Evolutionary conservation across 345 rosid genomes (phyloP), one percentile per base, ranked within the genome.

Genomic region (Eucalyptus pauciflora): DNA sequence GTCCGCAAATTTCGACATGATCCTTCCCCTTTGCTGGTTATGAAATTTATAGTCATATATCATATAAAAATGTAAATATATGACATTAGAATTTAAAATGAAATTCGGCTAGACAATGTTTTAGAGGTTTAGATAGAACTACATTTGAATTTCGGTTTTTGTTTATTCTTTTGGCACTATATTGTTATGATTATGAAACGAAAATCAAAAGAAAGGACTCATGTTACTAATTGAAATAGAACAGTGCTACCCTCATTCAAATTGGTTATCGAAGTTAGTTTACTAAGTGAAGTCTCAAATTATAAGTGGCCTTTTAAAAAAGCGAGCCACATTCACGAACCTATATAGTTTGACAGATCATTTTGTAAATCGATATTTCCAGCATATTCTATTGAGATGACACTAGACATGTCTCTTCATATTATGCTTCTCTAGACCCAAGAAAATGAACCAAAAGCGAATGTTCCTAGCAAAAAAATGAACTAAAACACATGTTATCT

Each of bases 1-100:
- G 88, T 96, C 97, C 12, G 98, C 93, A 12, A 94, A 93, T 88
- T 94, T 96, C 89, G 89, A 85, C 91, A 97, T 92, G 46, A 96
- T 92, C 91, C 87, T 93, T 87, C 92, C 95, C 52, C 99, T 95
- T 54, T 91, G 94, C 99, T 96, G 90, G 13, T 50, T 43, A 80
- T 41, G 69, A 41, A 37, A 54, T n/a, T 50, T 22, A 52, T 56
- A 25, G 33, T 71, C 69, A 14, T 8, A n/a, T 60, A 8, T 37
- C 50, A 27, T 86, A 86, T 49, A 22, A 31, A 22, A 37, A 31
- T 31, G 9, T n/a, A 67, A n/a, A 67, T 16, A 67, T 41, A 27
- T 67, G 79, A 67, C 20, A 15, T n/a, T 67, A 37, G 41, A 37
- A 37, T 37, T 37, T 37, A 37, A 37, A 37, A 37, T 37, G 41